Base-by-base conservation (phyloP, 495 filamentous ascomycete species). In the Daldinia caldariorum region DNA sequence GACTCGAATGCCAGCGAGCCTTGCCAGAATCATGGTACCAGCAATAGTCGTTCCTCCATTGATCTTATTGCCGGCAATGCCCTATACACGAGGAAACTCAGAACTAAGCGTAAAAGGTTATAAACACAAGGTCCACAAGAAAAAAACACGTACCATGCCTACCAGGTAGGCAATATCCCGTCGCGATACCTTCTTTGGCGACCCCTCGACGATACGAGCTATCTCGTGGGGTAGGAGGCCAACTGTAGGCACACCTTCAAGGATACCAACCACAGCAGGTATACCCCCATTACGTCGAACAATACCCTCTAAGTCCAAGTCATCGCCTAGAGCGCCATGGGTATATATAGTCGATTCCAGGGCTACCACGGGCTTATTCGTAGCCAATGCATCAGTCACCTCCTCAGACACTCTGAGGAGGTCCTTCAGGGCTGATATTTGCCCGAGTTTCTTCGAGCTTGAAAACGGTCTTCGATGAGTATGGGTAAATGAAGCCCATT, bases 41-140 rank as follows among this genome's bases (percentile, higher is more conserved):
- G 94, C 89, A 50, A 99, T 89, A 0, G 95, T 99, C 3, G 95
- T 99, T 0, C 95, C 95, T 43, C 94, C 95, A 74, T 95, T 89
- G 22, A 94, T 84, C 47, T 79, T 83, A 62, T 86, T 85, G 22
- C 91, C 91, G 32, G 84, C 74, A 49, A 90, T 73, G 39, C 89
- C 86, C 89, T 93, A 70, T 6, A 63, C 57, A 39, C 59, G 12
- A n/a, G 65, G 2, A 43, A 63, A 61, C 8, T 63, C 54, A 74
- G 38, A 72, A 26, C 29, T 60, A 35, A 65, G 63, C n/a, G 20
- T 37, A 59, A 59, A 47, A 13, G 14, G 34, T 67, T 4, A 2
- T 9, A 60, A 9, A 35, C 32, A 35, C 5, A n/a, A 61, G 18
- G 64, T 41, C 34, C 22, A 38, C 22, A 38, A 47, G 61, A 53